phyloP scores from a whole-genome alignment of 1,139 yeast genomes.

The Pichia sp. region DNA sequence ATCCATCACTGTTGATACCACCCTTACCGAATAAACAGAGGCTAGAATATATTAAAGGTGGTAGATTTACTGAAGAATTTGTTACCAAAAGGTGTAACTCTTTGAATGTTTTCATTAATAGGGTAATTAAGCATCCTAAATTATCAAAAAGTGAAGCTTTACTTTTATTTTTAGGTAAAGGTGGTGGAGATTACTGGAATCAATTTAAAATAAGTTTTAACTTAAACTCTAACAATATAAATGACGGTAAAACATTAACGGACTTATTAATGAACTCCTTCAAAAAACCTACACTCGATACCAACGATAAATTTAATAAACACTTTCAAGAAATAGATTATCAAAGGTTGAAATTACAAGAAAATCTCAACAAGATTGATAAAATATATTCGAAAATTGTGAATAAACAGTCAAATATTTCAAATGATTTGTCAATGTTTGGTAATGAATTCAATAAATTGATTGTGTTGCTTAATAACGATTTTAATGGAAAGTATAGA shows the following conservation, averaged over 20 bases:
- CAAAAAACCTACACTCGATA: constrained; percentile 54
- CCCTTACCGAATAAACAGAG: constrained; percentile 93
- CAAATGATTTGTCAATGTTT: constrained; percentile 65
- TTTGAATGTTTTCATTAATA: constrained; percentile 62
- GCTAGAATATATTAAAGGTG: constrained; percentile 91
- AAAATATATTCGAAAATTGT: constrained; percentile 67
- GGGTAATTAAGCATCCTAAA: constrained; percentile 67
- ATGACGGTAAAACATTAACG: constrained; percentile 45
- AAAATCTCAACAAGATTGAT: constrained; percentile 71
- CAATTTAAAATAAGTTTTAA: constrained; percentile 57
- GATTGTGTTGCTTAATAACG: constrained; percentile 38
- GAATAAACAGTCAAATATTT: constrained; percentile 64
- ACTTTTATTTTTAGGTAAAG: constrained; percentile 61
- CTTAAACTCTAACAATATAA: constrained; percentile 14
- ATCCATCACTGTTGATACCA: constrained; percentile 80
- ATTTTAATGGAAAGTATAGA: constrained; percentile 22
- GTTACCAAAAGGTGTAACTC: constrained; percentile 82
- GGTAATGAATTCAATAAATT: constrained; percentile 62
- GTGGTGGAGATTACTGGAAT: constrained; percentile 70
- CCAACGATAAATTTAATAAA: constrained; percentile 48
- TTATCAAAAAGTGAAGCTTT: constrained; percentile 65
- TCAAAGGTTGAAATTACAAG: constrained; percentile 74
- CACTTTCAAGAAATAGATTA: constrained; percentile 83
- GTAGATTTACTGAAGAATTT: constrained; percentile 48
- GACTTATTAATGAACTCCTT: constrained; percentile 91